Base-by-base conservation (phyloP, 805 yeast genomes). In the Isabelozyma pseudorhagii region DNA sequence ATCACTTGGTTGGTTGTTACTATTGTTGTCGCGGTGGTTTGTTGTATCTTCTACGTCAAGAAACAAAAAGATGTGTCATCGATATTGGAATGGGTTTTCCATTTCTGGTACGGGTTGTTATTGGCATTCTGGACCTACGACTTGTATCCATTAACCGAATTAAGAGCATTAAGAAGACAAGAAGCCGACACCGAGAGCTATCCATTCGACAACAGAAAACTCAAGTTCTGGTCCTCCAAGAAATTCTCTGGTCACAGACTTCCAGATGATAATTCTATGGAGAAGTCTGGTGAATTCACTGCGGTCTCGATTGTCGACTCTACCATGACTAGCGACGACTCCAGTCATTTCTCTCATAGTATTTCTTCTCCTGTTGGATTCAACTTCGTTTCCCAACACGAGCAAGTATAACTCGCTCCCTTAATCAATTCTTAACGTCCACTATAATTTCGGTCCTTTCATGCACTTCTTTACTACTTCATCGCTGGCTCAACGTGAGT, bases 71-170 rank as follows among this genome's bases (percentile, higher is more conserved):
- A 50, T 25, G 50, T 55, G 18, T 56, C 63, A n/a, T 54, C 58
- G 15, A 43, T 59, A 7, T 52, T 63, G 38, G 67, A 63, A 45
- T 63, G 67, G 67, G 45, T 50, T n/a, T 60, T 63, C 58, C 66
- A 63, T 49, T 56, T 62, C 46, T 62, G 64, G 64, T 63, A 63
- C 48, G 64, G 65, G 4, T 50, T 60, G 21, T 52, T 63, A 36
- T 46, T 61, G 49, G 64, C 61, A 6, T 63, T 63, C 50, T 63
- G 66, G 65, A 60, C 66, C 28, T 63, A 62, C 45, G 67, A 62
- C 46, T 57, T 63, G 43, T 60, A 61, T 50, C 67, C 67, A 49
- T 56, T 63, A 47, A 63, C 65, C 11, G 67, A 63, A 42, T 50
- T 56, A 15, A 29, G 52, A 47, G 50, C 55, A 50, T 13, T 54